Evolutionary conservation across 2,329 filamentous ascomycete species (phyloP).

Genomic region (Didymella keratinophila): DNA sequence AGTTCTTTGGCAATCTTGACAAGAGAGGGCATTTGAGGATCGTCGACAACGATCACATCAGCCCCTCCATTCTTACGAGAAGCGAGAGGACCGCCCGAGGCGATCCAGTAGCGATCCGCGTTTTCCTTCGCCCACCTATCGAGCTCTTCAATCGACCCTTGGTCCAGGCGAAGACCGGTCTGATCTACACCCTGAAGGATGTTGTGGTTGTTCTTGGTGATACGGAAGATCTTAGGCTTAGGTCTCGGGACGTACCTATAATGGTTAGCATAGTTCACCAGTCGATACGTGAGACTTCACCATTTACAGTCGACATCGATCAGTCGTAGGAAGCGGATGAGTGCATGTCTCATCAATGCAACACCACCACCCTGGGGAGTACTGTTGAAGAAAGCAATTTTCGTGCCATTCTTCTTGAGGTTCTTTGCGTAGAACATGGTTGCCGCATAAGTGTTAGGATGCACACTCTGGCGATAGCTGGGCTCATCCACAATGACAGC

Average conservation of each 20-base stretch:
- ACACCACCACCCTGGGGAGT: constrained; percentile 86
- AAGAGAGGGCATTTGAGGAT: constrained; percentile 83
- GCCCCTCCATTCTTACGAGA: constrained; percentile 73
- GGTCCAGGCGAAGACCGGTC: constrained; percentile 68
- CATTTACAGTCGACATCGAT: constrained; percentile 75
- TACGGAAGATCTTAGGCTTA: constrained; percentile 78
- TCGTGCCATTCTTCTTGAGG: constrained; percentile 69
- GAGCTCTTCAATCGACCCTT: constrained; percentile 69
- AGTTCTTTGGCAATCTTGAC: constrained; percentile 76
- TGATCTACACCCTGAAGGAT: constrained; percentile 79
- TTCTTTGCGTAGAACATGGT: constrained; percentile 69
- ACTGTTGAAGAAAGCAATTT: constrained; percentile 79
- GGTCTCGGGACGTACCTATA: constrained; percentile 77
- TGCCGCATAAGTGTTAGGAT: constrained; percentile 69
- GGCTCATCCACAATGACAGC: constrained; percentile 66
- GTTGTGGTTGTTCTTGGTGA: constrained; percentile 89
- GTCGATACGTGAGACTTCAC: constrained; percentile 58
- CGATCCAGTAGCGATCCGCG: constrained; percentile 77
- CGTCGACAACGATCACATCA: constrained; percentile 79
- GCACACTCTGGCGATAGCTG: constrained; percentile 69
- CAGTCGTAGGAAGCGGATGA: constrained; percentile 73
- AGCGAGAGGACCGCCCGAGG: constrained; percentile 70
- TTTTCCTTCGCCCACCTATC: constrained; percentile 77
- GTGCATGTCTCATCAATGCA: constrained; percentile 80
- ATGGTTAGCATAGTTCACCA: constrained; percentile 13